Evolutionary conservation across 2,329 filamentous ascomycete species (phyloP), one percentile per base, ranked within the genome.

Genomic region (Colletotrichum zoysiae): DNA sequence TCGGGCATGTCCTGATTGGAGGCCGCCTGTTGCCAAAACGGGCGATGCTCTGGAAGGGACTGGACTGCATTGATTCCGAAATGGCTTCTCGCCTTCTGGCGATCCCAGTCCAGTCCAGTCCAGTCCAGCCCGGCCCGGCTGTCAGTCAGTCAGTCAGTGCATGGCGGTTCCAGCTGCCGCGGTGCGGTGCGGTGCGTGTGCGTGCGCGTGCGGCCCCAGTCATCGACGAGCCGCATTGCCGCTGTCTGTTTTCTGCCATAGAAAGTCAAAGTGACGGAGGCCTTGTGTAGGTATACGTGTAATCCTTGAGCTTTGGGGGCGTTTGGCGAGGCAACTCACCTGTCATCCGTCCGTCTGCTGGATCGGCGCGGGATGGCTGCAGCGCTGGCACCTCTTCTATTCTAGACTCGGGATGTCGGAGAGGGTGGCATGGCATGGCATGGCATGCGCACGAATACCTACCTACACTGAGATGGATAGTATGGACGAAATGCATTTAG

Each of bases 1-100:
- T 74, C 65, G 33, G 33, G 69, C 56, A 44, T 62, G 65, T 38
- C 72, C 65, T 70, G 65, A 74, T 73, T 74, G 70, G 72, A 74
- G 72, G 70, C 72, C 72, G 69, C 69, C 72, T 65, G 56, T 44
- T 69, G 44, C 64, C 64, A 64, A 59, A 64, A 68, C 18, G 60
- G 64, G 63, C 51, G 64, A 53, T 56, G 59, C 59, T 53, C 55
- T 70, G 65, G 59, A 46, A 56, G 64, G 48, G 38, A 33, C 58
- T 62, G 48, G 60, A 44, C 42, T 56, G 53, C 40, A 44, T 63
- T 53, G 59, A 55, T 38, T 57, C 33, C 11, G 33, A 57, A 20
- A 51, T 57, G 59, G 55, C 35, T 60, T 56, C 58, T 67, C 56
- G 67, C 40, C 18, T 67, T 38, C 38, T 60, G 35, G 58, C 65